Evolutionary conservation across 148 eudicot genomes (phyloP), one percentile per base, ranked within the genome.

Genomic region (Nepenthes gracilis): DNA sequence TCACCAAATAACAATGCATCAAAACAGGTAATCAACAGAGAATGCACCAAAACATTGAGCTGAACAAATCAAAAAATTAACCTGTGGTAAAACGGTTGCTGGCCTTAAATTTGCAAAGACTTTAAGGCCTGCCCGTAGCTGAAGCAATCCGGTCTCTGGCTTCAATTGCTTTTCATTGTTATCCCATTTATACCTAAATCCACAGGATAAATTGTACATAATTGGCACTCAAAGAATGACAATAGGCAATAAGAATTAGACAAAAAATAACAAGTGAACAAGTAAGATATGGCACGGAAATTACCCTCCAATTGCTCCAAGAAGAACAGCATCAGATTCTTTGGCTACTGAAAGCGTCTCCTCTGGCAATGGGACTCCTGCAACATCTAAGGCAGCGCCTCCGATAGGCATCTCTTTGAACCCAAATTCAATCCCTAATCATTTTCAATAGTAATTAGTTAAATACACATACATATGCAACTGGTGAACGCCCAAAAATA

Each of bases 91-190:
- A 63, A 93, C 91, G 64, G 88, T 73, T 38, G 98, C 98, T 2
- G 98, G 98, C 71, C 98, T 88, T 73, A 93, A 77, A 73, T 93
- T 93, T 32, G 98, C 98, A 72, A 93, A 93, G 53, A 93, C 98
- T 59, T 86, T 68, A 72, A 93, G 98, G 69, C 96, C 98, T 65
- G 77, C 80, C 43, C 98, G 84, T 55, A 93, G 83, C 84, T 93
- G 98, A 71, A 93, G 94, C 78, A 93, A 78, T 45, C 96, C 98
- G 1, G 96, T 92, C 80, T 93, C 98, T 4, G 96, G 98, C 75
- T 93, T 93, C 67, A 81, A 78, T 53, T 88, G 95, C 66, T 84
- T 82, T 68, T 88, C 94, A 67, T 84, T 83, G 8, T 78, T 83
- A 67, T 91, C 97, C 97, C 97, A 91, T 64, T 87, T 91, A 59